phyloP scores from a whole-genome alignment of 768 basidiomycete species.

The Tylopilus subfusipes region DNA sequence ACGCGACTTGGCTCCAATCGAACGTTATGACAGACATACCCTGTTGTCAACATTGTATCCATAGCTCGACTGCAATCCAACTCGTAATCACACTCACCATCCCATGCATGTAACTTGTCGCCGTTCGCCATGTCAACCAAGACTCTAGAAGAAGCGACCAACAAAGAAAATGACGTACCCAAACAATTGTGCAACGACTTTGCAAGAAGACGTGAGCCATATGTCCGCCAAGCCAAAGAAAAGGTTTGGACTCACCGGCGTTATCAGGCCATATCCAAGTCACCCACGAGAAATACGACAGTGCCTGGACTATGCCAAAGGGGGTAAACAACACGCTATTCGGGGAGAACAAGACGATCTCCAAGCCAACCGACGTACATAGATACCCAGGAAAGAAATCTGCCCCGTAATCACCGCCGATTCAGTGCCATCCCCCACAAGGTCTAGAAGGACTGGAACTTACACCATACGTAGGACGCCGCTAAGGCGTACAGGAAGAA shows the following conservation, averaged over 20 bases:
- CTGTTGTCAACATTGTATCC: slow-evolving; percentile 6
- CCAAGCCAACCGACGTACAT: slow-evolving; percentile 26
- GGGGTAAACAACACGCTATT: slow-evolving; percentile 13
- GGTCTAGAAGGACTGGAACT: slow-evolving; percentile 12
- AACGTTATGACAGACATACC: slow-evolving; percentile 76
- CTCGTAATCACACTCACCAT: slow-evolving; percentile 33
- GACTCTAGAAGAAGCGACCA: background rate
- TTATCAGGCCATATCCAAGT: slow-evolving; percentile 51
- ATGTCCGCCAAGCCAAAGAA: slow-evolving; percentile 14
- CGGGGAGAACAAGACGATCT: background rate
- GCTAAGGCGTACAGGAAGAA: slow-evolving; percentile 71
- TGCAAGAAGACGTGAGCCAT: slow-evolving; percentile 13
- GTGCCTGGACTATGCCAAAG: slow-evolving; percentile 38
- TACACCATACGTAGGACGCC: slow-evolving; percentile 59
- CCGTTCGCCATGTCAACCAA: slow-evolving; percentile 1
- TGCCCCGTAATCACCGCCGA: slow-evolving; percentile 9
- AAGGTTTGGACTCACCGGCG: slow-evolving; percentile 35
- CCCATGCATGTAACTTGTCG: slow-evolving; percentile 37
- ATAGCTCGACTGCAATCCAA: background rate
- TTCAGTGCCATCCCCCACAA: slow-evolving; percentile 2
- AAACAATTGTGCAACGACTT: slow-evolving; percentile 47
- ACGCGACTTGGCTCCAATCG: slow-evolving; percentile 71
- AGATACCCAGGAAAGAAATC: slow-evolving; percentile 47
- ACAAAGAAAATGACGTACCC: slow-evolving; percentile 33
- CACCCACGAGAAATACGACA: slow-evolving; percentile 59